Conservation (phyloP, 2,329 filamentous ascomycete genomes). For the Fusarium sp. region DNA sequence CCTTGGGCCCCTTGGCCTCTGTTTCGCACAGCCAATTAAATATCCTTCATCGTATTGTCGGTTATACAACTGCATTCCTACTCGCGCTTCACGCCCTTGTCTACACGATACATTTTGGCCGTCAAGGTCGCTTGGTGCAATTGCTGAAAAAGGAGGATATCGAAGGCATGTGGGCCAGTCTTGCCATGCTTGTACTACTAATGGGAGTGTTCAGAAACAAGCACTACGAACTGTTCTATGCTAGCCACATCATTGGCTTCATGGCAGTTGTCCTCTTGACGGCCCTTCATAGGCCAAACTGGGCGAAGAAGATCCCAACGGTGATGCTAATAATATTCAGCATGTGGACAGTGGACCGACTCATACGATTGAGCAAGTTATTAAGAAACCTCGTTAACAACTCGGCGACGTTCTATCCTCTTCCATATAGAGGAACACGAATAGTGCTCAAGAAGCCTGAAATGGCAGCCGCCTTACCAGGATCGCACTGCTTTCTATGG, state of each 20-base stretch:
- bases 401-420: conserved; percentile 51
- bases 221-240: conserved; percentile 60
- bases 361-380: conserved; percentile 46
- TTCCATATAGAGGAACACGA: conserved; percentile 56
- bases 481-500: conserved; percentile 63
- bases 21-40: conserved; percentile 57
- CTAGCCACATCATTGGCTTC: conserved; percentile 55
- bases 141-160: conserved; percentile 15
- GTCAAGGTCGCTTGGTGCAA: conserved; percentile 4
- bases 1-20: conserved; percentile 47
- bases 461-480: conserved; percentile 38
- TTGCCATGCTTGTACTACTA: conserved; percentile 51
- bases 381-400: conserved; percentile 5
- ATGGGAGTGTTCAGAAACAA: conserved; percentile 47
- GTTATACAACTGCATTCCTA: conserved; percentile 53
- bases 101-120: conserved; percentile 47
- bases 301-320: conserved; percentile 48
- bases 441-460: conserved; percentile 57
- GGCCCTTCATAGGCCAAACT: conserved; percentile 57
- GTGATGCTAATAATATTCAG: conserved; percentile 51
- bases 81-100: conserved; percentile 50
- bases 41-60: conserved; percentile 56
- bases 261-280: conserved; percentile 53
- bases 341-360: conserved; percentile 57
- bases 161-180: conserved; percentile 41